Evolutionary conservation across 441 rosid genomes (phyloP).

Genomic region (Metrosideros polymorpha): DNA sequence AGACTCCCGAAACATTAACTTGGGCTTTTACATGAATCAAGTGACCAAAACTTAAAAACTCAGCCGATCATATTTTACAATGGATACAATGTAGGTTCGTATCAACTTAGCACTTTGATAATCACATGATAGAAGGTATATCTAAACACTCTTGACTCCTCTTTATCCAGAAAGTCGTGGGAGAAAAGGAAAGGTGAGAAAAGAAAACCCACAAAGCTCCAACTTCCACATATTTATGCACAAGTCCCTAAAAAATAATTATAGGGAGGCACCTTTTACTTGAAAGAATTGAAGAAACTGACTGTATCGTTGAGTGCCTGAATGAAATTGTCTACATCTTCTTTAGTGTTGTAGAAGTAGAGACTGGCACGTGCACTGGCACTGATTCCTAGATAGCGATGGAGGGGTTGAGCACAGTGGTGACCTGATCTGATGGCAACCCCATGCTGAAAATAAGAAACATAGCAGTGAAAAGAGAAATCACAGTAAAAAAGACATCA

Average conservation of each 20-base stretch:
- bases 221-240: neutral
- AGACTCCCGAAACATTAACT: neutral
- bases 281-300: conserved; percentile 51
- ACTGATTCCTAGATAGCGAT: conserved; percentile 60
- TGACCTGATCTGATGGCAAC: conserved; percentile 96
- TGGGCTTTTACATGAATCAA: neutral
- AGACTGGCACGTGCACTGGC: conserved; percentile 95
- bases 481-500: neutral
- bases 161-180: neutral
- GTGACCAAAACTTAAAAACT: neutral
- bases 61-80: neutral
- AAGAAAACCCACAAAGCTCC: neutral
- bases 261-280: neutral
- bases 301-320: conserved; percentile 65
- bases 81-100: neutral
- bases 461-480: conserved; percentile 1
- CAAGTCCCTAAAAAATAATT: neutral
- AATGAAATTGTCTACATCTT: conserved; percentile 71
- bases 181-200: neutral
- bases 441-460: conserved; percentile 61
- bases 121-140: neutral
- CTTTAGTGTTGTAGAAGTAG: conserved; percentile 80
- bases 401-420: conserved; percentile 96
- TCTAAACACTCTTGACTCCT: neutral
- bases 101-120: neutral